Evolutionary conservation across 345 rosid genomes (phyloP), one percentile per base, ranked within the genome.

Genomic region (Cardamine chenopodiifolia): DNA sequence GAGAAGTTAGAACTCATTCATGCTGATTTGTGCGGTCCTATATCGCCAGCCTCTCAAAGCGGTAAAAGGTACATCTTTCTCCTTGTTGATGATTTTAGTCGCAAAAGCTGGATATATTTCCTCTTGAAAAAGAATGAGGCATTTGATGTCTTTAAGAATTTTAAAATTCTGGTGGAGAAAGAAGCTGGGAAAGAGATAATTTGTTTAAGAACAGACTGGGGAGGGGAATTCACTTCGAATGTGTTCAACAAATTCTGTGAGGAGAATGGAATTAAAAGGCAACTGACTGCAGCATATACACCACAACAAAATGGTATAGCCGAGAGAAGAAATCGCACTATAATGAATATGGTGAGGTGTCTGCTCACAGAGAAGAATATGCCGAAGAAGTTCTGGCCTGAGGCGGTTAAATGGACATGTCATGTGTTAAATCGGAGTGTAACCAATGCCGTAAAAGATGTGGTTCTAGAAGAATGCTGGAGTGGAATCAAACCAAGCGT

Each of bases 391-490:
- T 10, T 35, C 0, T 35, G 40, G 40, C 22, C 58, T 14, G 78
- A 73, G 23, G 78, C 64, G 1, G 62, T 19, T 5, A 64, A 56
- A 1, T 64, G 65, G 47, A 44, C 56, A 4, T 19, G 26, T 31
- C 22, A 64, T 42, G 28, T 73, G 1, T 2, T 73, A 1, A 64
- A 73, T 4, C 2, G 11, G 2, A 45, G 44, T 7, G 18, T 69
- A 2, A 31, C 37, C 0, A 7, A 12, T 5, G 26, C 47, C 1
- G 47, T 64, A 0, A 53, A 73, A 26, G 19, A 64, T 0, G 15
- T 22, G 18, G 68, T 62, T 2, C 78, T 26, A 3, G 65, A 73
- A 37, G 71, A 73, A 4, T 25, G 32, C 0, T 73, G 26, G 65
- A 37, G 14, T 62, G 71, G 55, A 0, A 25, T 15, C 4, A 66